Percentiles rank a stretch among this genome's conserved stretches.
Conservation (phyloP, 768 basidiomycete genomes). For the Russula sp. region DNA sequence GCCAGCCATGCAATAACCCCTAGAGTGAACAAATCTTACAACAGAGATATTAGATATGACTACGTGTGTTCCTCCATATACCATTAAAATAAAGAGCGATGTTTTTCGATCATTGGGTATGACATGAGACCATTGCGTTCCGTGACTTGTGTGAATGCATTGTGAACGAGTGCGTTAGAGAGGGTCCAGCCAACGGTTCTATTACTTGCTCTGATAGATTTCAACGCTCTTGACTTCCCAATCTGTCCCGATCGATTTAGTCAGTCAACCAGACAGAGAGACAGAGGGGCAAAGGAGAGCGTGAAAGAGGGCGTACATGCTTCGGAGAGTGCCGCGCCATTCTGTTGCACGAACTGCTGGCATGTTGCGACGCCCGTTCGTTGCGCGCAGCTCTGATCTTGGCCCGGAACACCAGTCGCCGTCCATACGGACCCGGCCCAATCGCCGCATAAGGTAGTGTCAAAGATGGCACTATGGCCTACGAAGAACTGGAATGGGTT, state of each 20-base stretch:
- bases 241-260: constrained; percentile 44
- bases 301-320: constrained; percentile 60
- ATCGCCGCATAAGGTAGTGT: constrained; percentile 87
- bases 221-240: constrained; percentile 79
- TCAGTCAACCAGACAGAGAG: background rate
- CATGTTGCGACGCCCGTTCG: constrained; percentile 82
- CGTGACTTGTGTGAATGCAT: background rate
- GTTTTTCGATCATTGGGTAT: constrained; percentile 7
- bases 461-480: constrained; percentile 74
- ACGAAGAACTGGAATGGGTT: constrained; percentile 77
- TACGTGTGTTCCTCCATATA: background rate
- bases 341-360: constrained; percentile 68
- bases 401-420: constrained; percentile 70
- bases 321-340: constrained; percentile 65
- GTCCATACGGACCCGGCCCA: constrained; percentile 88
- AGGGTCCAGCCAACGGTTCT: background rate
- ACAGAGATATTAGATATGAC: background rate
- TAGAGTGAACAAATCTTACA: background rate
- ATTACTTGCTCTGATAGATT: constrained; percentile 53
- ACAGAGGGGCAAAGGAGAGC: constrained; percentile 8
- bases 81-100: constrained; percentile 21
- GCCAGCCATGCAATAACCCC: constrained; percentile 1
- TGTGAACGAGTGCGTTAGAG: constrained; percentile 5
- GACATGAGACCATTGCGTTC: background rate
- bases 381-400: constrained; percentile 80